These are phyloP conservation scores for Asterophora lycoperdoides DNA, from an alignment of 768 basidiomycete genomes.

Conservation along the genomic window DNA sequence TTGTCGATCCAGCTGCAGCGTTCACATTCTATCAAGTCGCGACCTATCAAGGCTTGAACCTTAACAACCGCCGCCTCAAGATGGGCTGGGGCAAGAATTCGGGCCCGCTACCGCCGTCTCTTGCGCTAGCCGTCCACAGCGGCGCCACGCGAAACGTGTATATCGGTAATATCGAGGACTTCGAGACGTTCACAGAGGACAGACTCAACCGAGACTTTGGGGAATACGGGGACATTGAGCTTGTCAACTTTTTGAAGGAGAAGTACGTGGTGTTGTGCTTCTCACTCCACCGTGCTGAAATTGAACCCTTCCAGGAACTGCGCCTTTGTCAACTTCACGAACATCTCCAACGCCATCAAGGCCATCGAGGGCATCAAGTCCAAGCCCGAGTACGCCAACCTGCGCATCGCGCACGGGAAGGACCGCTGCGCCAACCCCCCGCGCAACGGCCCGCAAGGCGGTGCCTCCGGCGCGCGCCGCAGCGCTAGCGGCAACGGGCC, in stretches of 20 bases:
- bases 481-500: constrained; percentile 30
- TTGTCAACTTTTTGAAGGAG: constrained; percentile 93
- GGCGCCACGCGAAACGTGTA: constrained; percentile 98
- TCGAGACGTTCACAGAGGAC: constrained; percentile 87
- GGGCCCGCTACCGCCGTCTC: constrained; percentile 76
- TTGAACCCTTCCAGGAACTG: constrained; percentile 64
- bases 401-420: constrained; percentile 93
- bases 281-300: not conserved
- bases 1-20: constrained; percentile 90
- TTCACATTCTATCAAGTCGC: constrained; percentile 94
- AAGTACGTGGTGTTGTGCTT: constrained; percentile 52
- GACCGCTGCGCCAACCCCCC: constrained; percentile 94
- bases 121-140: constrained; percentile 84
- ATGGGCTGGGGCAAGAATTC: constrained; percentile 98
- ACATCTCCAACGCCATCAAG: constrained; percentile 93
- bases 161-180: constrained; percentile 93
- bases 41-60: constrained; percentile 80
- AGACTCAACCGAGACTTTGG: constrained; percentile 90
- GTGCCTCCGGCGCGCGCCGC: constrained; percentile 51
- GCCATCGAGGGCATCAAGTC: constrained; percentile 95
- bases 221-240: constrained; percentile 94
- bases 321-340: constrained; percentile 94
- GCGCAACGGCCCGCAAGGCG: constrained; percentile 76
- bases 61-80: constrained; percentile 93
- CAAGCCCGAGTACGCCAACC: constrained; percentile 83